phyloP scores from a whole-genome alignment of 495 filamentous ascomycete genomes.

The Aspergillus campestris region DNA sequence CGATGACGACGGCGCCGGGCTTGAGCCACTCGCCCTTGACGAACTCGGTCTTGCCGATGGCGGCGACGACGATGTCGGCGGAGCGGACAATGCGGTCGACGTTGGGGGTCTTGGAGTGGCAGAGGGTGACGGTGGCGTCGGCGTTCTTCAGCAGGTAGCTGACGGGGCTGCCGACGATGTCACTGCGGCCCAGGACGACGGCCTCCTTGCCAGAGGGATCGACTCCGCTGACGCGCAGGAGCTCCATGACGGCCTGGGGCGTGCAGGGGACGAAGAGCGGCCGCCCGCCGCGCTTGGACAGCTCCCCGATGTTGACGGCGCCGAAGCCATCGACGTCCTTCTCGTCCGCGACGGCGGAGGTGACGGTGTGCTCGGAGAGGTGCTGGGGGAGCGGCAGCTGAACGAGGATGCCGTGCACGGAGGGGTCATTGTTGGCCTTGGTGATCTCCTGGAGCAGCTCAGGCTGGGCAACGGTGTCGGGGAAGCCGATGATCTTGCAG shows the following conservation, averaged over 20 bases:
- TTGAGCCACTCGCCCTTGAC: conserved; percentile 95
- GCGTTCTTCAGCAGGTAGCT: conserved; percentile 92
- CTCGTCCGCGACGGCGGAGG: conserved; percentile 79
- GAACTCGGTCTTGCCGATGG: conserved; percentile 80
- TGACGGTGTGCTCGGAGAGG: conserved; percentile 82
- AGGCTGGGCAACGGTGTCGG: conserved; percentile 70
- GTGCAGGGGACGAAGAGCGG: conserved; percentile 91
- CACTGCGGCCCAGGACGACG: conserved; percentile 88
- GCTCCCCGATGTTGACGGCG: conserved; percentile 83
- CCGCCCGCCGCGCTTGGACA: conserved; percentile 84
- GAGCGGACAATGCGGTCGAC: conserved; percentile 64
- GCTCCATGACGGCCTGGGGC: conserved; percentile 91
- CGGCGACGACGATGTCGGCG: conserved; percentile 85
- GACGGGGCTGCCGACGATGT: conserved; percentile 94
- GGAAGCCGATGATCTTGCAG: conserved; percentile 76
- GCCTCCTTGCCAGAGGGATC: conserved; percentile 83
- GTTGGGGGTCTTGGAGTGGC: conserved; percentile 78
- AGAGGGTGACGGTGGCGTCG: conserved; percentile 92
- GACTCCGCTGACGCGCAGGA: conserved; percentile 76
- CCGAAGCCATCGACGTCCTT: conserved; percentile 99
- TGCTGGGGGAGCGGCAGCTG: conserved; percentile 84
- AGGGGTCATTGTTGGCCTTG: conserved; percentile 75
- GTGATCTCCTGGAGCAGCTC: conserved; percentile 78
- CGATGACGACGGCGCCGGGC: conserved; percentile 86
- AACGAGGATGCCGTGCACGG: conserved; percentile 86